Evolutionary conservation across 73 alveolate genomes (phyloP), one percentile per base, ranked within the genome.

Genomic region (Loxodes magnus): DNA sequence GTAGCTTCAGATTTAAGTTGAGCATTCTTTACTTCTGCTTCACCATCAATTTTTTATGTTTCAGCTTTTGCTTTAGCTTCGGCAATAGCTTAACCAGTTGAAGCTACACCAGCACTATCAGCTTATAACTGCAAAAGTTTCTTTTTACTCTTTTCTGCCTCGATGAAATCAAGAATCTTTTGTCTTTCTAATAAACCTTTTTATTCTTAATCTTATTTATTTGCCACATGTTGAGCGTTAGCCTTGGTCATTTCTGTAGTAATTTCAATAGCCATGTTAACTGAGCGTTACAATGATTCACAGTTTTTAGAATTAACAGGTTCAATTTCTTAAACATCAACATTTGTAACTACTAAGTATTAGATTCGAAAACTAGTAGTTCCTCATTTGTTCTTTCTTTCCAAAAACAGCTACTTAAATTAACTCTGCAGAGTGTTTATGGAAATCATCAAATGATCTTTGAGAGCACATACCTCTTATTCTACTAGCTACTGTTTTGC

Each of bases 401-500:
- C 77, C 77, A 49, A 69, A 74, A 41, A 74, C 73, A 20, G 76
- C 76, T 22, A 43, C 64, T 41, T 61, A 35, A 16, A 74, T 74
- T 29, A 69, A 62, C 2, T 55, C 70, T 10, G 68, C 43, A n/a
- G 77, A 66, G 22, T 50, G 43, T 25, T 74, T 48, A 28, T 71
- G 85, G 74, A 74, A 74, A 24, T 59, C 66, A 26, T 77, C 75
- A 62, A 77, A 77, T 37, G 75, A 36, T 2, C 42, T 61, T 0
- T 72, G 69, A 26, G 82, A 59, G 0, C 60, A 85, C 1, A 75
- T 73, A 3, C 92, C 92, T 77, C 92, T 71, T 17, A 77, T 66
- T 73, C 92, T 77, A 1, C 84, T 67, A 5, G 92, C 84, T 52
- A 77, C 56, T 0, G 78, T 57, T 53, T 77, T 77, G 54, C 86